Evolutionary conservation across 805 yeast genomes (phyloP), one percentile per base, ranked within the genome.

Genomic region (Lachancea dasiensis): DNA sequence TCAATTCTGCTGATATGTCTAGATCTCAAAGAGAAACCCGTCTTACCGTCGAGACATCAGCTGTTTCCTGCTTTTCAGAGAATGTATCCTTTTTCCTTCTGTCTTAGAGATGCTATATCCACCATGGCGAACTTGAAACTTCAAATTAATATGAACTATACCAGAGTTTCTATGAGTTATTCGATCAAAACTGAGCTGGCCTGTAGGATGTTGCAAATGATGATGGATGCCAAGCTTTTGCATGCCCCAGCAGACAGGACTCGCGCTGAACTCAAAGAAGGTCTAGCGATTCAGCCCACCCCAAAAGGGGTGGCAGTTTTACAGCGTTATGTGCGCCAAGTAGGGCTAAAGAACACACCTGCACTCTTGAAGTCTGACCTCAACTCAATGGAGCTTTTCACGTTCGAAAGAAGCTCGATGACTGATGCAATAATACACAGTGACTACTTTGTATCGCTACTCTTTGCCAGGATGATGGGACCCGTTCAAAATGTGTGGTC

Each of bases 301-400:
- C 87, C 97, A 0, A 90, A 90, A 52, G 97, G 97, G 1, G 77
- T 86, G 6, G 79, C 86, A 0, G 52, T 86, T 0, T 58, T 89
- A 2, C 76, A 75, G 34, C 64, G 68, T 13, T 86, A 79, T 54
- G 77, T 81, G 44, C 64, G 67, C 35, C 72, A 65, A 28, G 58
- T 70, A 32, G 94, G 87, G 0, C 56, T 78, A 33, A 66, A 61
- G 31, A 58, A 58, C 11, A 50, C 63, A 18, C 79, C 79, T 1
- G 51, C 55, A 0, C 67, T 82, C n/a, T 50, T 86, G 16, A 51
- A 52, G 3, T 74, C 87, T 0, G 60, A 56, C 21, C 70, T 79
- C 50, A 86, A 86, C 57, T 72, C 95, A 0, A 79, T 86, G 86
- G 70, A 75, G 11, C 57, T 87, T 11, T 71, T 86, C 38, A 48